Conservation (phyloP, 2,329 filamentous ascomycete genomes). For the Penicillium brasilianum region DNA sequence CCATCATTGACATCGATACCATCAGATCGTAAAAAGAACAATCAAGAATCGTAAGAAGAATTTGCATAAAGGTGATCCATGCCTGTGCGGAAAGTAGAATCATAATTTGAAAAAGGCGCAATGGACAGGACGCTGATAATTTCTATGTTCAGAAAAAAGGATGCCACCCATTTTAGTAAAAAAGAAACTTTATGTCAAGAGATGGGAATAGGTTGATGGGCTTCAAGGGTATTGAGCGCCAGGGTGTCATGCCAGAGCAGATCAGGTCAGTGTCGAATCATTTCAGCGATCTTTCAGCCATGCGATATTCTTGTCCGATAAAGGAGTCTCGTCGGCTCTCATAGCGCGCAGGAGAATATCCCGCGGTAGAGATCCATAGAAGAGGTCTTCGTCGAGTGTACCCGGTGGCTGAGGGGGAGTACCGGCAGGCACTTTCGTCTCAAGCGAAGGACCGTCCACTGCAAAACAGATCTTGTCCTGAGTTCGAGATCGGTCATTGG, state of each 20-base stretch:
- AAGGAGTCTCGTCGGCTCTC: conserved; percentile 34
- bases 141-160: background rate
- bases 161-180: conserved; percentile 1
- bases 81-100: background rate
- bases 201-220: background rate
- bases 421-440: conserved; percentile 43
- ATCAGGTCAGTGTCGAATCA: background rate
- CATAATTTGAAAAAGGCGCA: background rate
- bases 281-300: conserved; percentile 35
- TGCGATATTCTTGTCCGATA: conserved; percentile 33
- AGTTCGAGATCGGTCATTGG: conserved; percentile 38
- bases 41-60: conserved; percentile 6
- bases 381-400: conserved; percentile 46
- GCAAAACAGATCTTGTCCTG: conserved; percentile 46
- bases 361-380: conserved; percentile 46
- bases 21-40: conserved; percentile 18
- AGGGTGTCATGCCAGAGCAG: background rate
- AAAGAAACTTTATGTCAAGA: background rate
- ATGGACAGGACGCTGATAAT: background rate
- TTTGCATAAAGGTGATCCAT: background rate
- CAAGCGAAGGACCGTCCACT: conserved; percentile 44
- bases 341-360: conserved; percentile 38
- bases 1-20: conserved; percentile 17
- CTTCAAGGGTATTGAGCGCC: background rate
- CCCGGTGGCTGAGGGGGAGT: conserved; percentile 19